Evolutionary conservation across 2,329 filamentous ascomycete species (phyloP), one percentile per base, ranked within the genome.

Genomic region (Arthrobotrys conoides): DNA sequence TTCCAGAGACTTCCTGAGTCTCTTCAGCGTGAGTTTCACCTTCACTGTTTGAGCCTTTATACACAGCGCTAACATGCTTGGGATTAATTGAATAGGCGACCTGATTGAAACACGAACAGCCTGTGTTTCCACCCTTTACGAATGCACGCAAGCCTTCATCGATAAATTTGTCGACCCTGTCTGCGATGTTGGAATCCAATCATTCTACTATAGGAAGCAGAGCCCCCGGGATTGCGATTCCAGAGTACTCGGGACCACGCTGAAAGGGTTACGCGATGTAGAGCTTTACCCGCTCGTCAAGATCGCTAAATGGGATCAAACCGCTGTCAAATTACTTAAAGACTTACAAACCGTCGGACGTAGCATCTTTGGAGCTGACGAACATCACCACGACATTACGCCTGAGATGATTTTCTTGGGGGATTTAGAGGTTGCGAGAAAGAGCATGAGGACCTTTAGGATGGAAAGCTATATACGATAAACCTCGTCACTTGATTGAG

Each of bases 201-300:
- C 76, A 6, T 79, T 72, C 69, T 79, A 79, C 46, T 79, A 79
- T 41, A 59, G 76, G 22, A 79, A 79, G 33, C 76, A 79, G 33
- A 79, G 68, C 57, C 76, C 76, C n/a, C 64, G 69, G 20, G 76
- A 79, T 63, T 79, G 76, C 57, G 76, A 79, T 20, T 72, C 76
- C 38, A 65, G 76, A 30, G 76, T 79, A 1, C 55, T 79, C 8
- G 76, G 76, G 49, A 79, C 76, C 18, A 79, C 76, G 24, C 41
- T 79, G 44, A 79, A 79, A 33, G 76, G 76, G 14, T 64, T 79
- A 30, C 63, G 76, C 14, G 76, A 79, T 51, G 76, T 64, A 10
- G 76, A 79, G 14, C 69, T 79, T 6, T 79, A 79, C 57, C 76
- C 76, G 8, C 61, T 73, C 9, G 48, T 69, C 44, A 79, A 79